A percentile compares a stretch with the other conserved stretches of the same genome.
Conservation (phyloP, 1,284 basidiomycete genomes). For the Gomphus bonarii region DNA sequence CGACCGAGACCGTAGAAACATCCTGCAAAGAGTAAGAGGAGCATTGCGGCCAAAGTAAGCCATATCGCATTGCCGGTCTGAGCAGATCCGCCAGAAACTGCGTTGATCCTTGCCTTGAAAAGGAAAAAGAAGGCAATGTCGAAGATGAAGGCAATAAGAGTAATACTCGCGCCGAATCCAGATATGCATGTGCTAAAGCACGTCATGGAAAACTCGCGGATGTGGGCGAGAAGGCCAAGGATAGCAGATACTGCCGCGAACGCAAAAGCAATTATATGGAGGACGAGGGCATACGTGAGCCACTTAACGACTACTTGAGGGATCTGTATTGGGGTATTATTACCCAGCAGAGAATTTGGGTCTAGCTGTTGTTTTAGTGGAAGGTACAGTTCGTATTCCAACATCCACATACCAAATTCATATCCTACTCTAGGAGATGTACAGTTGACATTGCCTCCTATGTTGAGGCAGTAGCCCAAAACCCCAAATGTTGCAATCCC, state of each 20-base stretch:
- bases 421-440: slow-evolving; percentile 75
- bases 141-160: slow-evolving; percentile 77
- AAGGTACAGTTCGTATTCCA: neutral
- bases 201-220: slow-evolving; percentile 75
- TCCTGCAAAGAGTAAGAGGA: slow-evolving; percentile 74
- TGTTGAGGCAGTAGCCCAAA: slow-evolving; percentile 69
- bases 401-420: slow-evolving; percentile 51
- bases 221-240: slow-evolving; percentile 75
- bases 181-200: slow-evolving; percentile 80
- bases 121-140: slow-evolving; percentile 82
- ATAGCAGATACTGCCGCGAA: slow-evolving; percentile 62
- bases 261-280: slow-evolving; percentile 77
- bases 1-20: slow-evolving; percentile 76
- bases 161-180: slow-evolving; percentile 62
- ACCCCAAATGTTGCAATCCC: slow-evolving; percentile 75
- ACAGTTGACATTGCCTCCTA: slow-evolving; percentile 48
- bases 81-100: slow-evolving; percentile 56
- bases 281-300: slow-evolving; percentile 80
- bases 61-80: slow-evolving; percentile 73
- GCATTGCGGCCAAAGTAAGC: slow-evolving; percentile 78
- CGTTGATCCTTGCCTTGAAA: slow-evolving; percentile 67
- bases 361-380: slow-evolving; percentile 34
- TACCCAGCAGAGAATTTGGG: slow-evolving; percentile 67
- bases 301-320: slow-evolving; percentile 77
- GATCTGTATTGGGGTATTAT: slow-evolving; percentile 54